Conservation (phyloP, 225 moss, liverwort and hornwort species). For the Marchantia polymorpha region DNA sequence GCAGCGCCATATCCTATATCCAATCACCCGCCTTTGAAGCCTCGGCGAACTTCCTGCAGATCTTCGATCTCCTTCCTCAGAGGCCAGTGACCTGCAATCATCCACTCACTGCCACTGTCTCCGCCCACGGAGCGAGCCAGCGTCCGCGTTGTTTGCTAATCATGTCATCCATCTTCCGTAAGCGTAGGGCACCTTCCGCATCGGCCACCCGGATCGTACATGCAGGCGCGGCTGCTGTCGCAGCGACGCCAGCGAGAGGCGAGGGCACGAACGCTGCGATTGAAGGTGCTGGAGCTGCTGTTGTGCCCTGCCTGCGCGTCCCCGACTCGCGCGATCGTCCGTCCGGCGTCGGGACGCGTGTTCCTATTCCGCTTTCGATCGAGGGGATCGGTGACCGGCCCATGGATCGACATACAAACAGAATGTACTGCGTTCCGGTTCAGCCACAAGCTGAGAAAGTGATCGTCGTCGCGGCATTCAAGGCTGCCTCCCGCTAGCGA, state of each 20-base stretch:
- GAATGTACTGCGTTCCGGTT: not conserved
- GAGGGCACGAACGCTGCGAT: too few relatives aligned
- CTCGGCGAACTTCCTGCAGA: not conserved
- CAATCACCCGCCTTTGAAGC: not conserved
- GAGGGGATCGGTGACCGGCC: too few relatives aligned
- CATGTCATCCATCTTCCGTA: too few relatives aligned
- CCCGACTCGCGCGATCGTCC: not conserved
- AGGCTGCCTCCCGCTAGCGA: too few relatives aligned
- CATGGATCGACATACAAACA: too few relatives aligned
- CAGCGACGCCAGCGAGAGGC: not conserved
- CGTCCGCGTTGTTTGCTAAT: too few relatives aligned
- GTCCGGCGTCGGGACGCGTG: not conserved
- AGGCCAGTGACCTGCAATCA: not conserved
- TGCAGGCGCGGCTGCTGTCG: not conserved
- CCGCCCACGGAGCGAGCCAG: not conserved
- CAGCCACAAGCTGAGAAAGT: not conserved
- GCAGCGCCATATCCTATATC: slow-evolving; percentile 9
- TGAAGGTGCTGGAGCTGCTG: not conserved
- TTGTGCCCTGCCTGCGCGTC: not conserved
- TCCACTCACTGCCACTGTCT: not conserved
- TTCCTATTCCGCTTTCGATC: not conserved
- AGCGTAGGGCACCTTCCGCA: too few relatives aligned
- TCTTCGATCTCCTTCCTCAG: not conserved
- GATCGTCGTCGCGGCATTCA: not conserved
- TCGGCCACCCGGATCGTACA: too few relatives aligned